phyloP scores from a whole-genome alignment of 441 rosid genomes.

The Euphorbia schlechtendalii region DNA sequence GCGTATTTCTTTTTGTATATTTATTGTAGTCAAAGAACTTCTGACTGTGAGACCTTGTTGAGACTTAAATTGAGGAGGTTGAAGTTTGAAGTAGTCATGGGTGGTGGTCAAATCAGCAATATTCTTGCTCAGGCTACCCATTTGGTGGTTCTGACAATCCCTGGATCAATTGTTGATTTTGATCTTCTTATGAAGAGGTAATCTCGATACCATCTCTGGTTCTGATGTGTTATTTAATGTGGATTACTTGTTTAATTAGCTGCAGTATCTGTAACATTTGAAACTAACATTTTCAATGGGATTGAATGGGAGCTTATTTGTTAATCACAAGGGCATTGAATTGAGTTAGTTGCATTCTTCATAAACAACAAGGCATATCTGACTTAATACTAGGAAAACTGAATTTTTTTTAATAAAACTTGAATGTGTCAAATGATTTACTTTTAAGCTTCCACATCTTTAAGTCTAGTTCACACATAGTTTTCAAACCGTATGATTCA shows the following conservation, averaged over 20 bases:
- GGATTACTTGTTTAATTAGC: neutral
- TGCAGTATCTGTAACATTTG: neutral
- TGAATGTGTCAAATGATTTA: neutral
- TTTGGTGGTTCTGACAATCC: conserved; percentile 49
- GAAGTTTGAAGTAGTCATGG: conserved; percentile 65
- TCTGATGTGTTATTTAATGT: conserved; percentile 11
- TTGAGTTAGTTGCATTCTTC: neutral
- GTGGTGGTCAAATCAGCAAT: conserved; percentile 70
- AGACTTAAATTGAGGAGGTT: conserved; percentile 57
- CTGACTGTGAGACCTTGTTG: conserved; percentile 50
- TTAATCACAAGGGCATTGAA: neutral
- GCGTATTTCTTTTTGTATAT: conserved; percentile 13
- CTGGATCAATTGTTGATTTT: conserved; percentile 47
- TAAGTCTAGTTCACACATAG: neutral
- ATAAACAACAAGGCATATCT: neutral
- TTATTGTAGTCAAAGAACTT: conserved; percentile 34
- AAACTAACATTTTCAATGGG: neutral
- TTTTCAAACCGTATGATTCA: no score
- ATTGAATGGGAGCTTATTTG: neutral
- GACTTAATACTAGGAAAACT: neutral
- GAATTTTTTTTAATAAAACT: neutral
- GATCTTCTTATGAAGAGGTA: conserved; percentile 48
- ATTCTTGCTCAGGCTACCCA: conserved; percentile 64
- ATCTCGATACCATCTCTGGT: neutral
- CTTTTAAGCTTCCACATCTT: neutral